A percentile compares a stretch with the other conserved stretches of the same genome.
Conservation (phyloP, 106 monocot genomes). For the Dendrobium catenatum region DNA sequence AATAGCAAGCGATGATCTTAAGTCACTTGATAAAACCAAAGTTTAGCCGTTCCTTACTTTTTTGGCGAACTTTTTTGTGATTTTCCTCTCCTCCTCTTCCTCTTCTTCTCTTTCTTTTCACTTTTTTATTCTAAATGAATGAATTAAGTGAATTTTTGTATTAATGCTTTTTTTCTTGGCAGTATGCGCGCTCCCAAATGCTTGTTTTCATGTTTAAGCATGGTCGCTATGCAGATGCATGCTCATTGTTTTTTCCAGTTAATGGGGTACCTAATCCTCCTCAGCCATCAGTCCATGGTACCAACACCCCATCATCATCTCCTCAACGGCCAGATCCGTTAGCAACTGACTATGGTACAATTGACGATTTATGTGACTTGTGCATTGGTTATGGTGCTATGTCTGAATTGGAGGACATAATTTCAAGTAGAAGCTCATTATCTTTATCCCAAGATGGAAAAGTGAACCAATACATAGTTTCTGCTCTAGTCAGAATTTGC, state of each 20-base stretch:
- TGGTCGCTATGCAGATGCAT: slow-evolving; percentile 86
- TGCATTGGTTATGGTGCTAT: slow-evolving; percentile 84
- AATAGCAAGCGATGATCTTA: neutral
- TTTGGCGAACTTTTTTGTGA: too few species aligned
- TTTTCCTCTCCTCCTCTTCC: neutral
- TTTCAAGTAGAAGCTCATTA: slow-evolving; percentile 38
- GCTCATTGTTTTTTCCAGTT: slow-evolving; percentile 75
- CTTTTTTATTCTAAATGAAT: neutral
- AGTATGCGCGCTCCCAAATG: slow-evolving; percentile 79
- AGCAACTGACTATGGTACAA: slow-evolving; percentile 87
- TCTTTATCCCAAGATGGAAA: slow-evolving; percentile 34
- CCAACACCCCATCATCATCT: slow-evolving; percentile 28
- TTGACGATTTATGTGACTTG: slow-evolving; percentile 87
- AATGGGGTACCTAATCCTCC: slow-evolving; percentile 35
- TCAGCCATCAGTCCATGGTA: slow-evolving; percentile 29
- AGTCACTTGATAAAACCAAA: neutral
- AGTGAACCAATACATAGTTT: slow-evolving; percentile 40
- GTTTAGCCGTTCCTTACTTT: too few species aligned
- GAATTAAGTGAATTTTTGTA: neutral
- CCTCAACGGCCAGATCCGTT: slow-evolving; percentile 65
- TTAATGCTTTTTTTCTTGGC: slow-evolving; percentile 11
- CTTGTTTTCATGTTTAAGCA: slow-evolving; percentile 95
- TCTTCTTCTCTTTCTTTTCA: neutral
- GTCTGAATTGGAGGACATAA: slow-evolving; percentile 48
- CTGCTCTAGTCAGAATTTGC: slow-evolving; percentile 72